These are phyloP conservation scores for Perkinsus olseni DNA, from an alignment of 169 alveolate genomes.

Conservation along the genomic window DNA sequence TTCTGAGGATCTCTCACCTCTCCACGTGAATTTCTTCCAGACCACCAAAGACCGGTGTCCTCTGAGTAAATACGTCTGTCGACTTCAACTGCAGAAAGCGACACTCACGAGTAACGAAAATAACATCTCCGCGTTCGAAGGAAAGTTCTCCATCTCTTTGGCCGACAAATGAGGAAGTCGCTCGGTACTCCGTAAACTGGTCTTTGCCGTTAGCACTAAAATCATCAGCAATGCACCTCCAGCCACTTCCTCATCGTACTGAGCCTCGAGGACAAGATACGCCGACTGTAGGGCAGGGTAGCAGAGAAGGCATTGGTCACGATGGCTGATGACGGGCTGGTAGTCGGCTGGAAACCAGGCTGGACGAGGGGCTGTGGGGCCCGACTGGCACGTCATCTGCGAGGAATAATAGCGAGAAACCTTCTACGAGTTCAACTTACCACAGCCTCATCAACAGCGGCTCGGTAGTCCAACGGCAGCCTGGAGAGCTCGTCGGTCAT, in stretches of 20 bases:
- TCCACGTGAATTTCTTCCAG: background rate
- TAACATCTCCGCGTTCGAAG: background rate
- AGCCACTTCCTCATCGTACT: background rate
- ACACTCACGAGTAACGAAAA: background rate
- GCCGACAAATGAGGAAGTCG: background rate
- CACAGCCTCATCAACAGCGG: background rate
- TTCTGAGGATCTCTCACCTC: no score
- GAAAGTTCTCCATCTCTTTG: background rate
- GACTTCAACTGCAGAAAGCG: background rate
- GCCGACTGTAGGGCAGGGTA: background rate
- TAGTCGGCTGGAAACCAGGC: background rate
- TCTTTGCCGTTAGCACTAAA: background rate
- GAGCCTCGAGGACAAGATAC: background rate
- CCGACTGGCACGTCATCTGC: background rate
- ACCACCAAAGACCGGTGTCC: background rate
- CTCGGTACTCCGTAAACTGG: background rate
- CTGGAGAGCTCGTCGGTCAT: background rate
- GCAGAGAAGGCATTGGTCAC: background rate
- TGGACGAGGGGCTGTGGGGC: background rate
- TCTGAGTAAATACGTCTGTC: background rate
- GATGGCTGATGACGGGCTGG: background rate
- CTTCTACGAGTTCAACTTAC: background rate
- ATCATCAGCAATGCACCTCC: background rate
- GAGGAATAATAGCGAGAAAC: background rate
- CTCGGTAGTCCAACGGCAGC: background rate